These are phyloP conservation scores for Polysphondylium violaceum DNA, from an alignment of 78 protist species.

Conservation along the genomic window DNA sequence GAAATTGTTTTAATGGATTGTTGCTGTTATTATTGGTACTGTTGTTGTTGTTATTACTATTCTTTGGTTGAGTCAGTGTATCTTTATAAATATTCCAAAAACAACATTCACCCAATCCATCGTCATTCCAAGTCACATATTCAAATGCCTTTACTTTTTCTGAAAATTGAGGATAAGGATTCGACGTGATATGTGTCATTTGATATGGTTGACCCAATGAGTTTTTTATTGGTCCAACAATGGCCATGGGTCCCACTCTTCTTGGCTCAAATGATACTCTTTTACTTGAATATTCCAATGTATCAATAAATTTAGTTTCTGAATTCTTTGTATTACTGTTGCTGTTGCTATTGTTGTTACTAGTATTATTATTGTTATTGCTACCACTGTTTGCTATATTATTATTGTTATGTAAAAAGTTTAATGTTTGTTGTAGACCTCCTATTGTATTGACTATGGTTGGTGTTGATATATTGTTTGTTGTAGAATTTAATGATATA, in stretches of 20 bases:
- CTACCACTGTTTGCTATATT: neutral
- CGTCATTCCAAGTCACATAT: constrained; percentile 74
- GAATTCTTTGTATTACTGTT: neutral
- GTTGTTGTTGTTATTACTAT: neutral
- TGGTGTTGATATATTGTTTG: too few relatives aligned
- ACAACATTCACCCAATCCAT: constrained; percentile 71
- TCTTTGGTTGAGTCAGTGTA: neutral
- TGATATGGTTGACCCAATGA: constrained; percentile 22
- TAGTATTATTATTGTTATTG: neutral
- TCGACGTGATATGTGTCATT: constrained; percentile 55
- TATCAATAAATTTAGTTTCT: neutral
- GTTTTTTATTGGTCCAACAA: constrained; percentile 69
- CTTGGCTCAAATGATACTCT: constrained; percentile 49
- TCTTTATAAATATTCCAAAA: constrained; percentile 46
- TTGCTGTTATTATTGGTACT: neutral
- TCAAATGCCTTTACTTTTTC: constrained; percentile 42
- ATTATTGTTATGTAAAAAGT: neutral
- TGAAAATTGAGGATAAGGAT: constrained; percentile 13
- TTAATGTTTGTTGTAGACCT: neutral
- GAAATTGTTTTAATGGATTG: constrained; percentile 16
- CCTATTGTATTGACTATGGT: too few relatives aligned
- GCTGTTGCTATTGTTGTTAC: neutral
- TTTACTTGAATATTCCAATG: neutral
- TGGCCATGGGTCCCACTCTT: constrained; percentile 64
- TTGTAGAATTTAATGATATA: too few relatives aligned